Evolutionary conservation across 805 yeast genomes (phyloP), one percentile per base, ranked within the genome.

Genomic region (Ogataea trehaloabstinens): DNA sequence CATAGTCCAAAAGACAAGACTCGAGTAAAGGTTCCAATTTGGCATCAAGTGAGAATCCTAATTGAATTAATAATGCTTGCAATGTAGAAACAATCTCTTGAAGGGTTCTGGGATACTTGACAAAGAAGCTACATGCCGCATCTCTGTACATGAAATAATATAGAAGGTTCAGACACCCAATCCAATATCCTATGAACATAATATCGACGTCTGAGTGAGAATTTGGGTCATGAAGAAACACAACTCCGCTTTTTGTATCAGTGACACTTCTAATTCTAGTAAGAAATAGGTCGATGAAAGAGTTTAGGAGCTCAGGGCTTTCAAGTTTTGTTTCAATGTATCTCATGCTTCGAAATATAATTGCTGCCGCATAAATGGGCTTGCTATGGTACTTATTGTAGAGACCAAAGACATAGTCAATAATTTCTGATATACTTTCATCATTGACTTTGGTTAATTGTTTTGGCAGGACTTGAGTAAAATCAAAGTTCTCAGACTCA

Each of bases 181-280:
- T 73, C 98, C 98, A 93, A 58, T 88, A 91, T 35, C 95, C 82
- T 45, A 82, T 72, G 28, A 73, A 56, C 13, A 85, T 85, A 39
- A 84, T 80, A 54, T 85, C 91, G 22, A 83, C 40, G 19, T 55
- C 22, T 6, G 22, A 10, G 22, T 30, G 20, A 17, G 33, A 8
- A 18, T 7, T 7, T 15, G 12, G 8, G 12, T 30, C 33, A 11
- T 30, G 33, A 19, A 30, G 39, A 34, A 55, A 58, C 44, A 73
- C 71, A 8, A 75, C 77, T 1, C 85, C 86, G 13, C 83, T 72
- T 46, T 73, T 76, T 1, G 85, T 74, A 36, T 77, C 70, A 2
- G 83, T 73, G 6, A 74, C 74, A 3, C 84, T 63, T 48, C 86
- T 64, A 13, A 84, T 73, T 50, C 82, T 73, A 1, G 84, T 74